Base-by-base conservation (phyloP, 179 eudicot species). In the Silene coronaria region DNA sequence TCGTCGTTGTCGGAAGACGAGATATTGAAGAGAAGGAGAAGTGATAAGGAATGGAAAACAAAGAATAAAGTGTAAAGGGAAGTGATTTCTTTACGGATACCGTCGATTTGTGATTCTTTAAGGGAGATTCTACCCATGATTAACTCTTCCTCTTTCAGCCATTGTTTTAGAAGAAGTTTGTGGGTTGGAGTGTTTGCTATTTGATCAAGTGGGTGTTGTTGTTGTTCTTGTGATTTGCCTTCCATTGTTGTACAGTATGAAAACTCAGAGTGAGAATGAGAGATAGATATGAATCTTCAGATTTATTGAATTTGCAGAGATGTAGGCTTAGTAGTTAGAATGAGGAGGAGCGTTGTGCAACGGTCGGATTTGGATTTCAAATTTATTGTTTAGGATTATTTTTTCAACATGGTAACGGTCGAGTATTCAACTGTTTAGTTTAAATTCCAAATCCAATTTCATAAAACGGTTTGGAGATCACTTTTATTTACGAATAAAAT, bases 111-210 rank as follows among this genome's bases (percentile, higher is more conserved):
- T 58, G 76, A 51, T 81, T 92, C 98, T 74, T 89, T 90, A 48
- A 87, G 82, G 32, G 94, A 67, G 69, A 82, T 80, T 72, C 98
- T 81, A 14, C 82, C 76, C 26, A 89, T 86, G 70, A 90, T 92
- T 24, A 94, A 89, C 24, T 92, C 90, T 78, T 92, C 88, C 68
- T 94, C 98, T 81, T 94, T 94, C 1, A 92, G 90, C 98, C 98
- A 94, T 77, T 94, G 97, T 66, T 91, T 94, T 8, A 92, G 80
- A 10, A 91, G 90, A 75, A 90, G 96, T 72, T 90, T 91, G 91
- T 91, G 97, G 32, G 93, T 87, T 57, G 92, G 97, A 23, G 80
- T 71, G 36, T 48, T 46, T 27, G 80, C 80, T 30, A 77, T 77
- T 77, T 77, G 80, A 38, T 77, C 72, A 5, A 69, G 59, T 23